These are phyloP conservation scores for Cucurbita moschata DNA, from an alignment of 306 rosid genomes.

Conservation along the genomic window DNA sequence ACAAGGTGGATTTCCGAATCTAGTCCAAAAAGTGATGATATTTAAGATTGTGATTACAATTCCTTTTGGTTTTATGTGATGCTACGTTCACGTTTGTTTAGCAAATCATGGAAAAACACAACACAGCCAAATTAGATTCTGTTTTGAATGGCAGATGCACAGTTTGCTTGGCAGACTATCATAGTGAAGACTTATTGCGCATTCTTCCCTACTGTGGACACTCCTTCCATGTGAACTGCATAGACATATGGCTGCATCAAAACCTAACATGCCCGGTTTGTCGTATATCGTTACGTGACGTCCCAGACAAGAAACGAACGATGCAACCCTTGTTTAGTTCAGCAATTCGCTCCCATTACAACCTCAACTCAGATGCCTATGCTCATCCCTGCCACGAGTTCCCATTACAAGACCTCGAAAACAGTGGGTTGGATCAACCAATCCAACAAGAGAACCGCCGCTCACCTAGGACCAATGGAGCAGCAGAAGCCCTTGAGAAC, in stretches of 20 bases:
- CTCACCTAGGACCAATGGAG: constrained; percentile 28
- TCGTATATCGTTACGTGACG: constrained; percentile 54
- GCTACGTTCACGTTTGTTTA: neutral
- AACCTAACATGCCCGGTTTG: constrained; percentile 87
- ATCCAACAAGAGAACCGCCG: constrained; percentile 30
- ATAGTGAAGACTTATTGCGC: constrained; percentile 52
- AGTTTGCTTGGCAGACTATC: constrained; percentile 75
- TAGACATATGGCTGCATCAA: constrained; percentile 90
- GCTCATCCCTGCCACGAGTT: constrained; percentile 21
- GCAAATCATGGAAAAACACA: neutral
- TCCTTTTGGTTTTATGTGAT: neutral
- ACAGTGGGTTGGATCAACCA: constrained; percentile 27
- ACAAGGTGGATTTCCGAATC: neutral
- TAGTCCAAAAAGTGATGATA: neutral
- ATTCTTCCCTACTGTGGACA: constrained; percentile 85
- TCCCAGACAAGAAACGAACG: constrained; percentile 32
- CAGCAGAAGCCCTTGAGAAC: constrained; percentile 28
- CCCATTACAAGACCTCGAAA: constrained; percentile 21
- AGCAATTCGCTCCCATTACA: constrained; percentile 20
- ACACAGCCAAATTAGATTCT: constrained; percentile 9
- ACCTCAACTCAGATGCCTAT: constrained; percentile 20
- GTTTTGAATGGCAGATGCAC: constrained; percentile 45
- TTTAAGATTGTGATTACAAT: neutral
- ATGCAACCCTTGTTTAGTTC: constrained; percentile 69
- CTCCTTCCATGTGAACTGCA: constrained; percentile 76